phyloP scores from a whole-genome alignment of 768 basidiomycete genomes.

The Pholiota conissans region DNA sequence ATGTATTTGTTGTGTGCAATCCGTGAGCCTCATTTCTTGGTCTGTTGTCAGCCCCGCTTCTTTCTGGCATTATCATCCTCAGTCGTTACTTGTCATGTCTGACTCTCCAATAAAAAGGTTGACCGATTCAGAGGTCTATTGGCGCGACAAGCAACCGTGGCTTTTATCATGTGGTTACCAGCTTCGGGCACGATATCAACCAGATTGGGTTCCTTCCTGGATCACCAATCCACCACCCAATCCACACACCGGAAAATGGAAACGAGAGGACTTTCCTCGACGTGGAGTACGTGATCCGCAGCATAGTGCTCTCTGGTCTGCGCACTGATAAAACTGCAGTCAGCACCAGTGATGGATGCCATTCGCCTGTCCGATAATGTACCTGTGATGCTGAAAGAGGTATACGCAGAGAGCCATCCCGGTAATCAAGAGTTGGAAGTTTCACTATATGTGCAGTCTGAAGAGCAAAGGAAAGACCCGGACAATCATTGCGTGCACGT shows the following conservation, averaged over 20 bases:
- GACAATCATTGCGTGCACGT: constrained; percentile 16
- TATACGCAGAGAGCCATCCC: background rate
- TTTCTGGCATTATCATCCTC: too few relatives aligned
- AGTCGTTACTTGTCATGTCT: too few relatives aligned
- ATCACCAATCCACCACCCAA: background rate
- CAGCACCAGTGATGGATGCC: constrained; percentile 15
- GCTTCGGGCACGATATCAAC: constrained; percentile 18
- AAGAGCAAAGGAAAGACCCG: constrained; percentile 6
- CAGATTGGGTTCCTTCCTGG: constrained; percentile 21
- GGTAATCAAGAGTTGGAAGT: constrained; percentile 9
- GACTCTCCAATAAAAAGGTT: too few relatives aligned
- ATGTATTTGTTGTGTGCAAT: too few relatives aligned
- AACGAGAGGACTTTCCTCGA: background rate
- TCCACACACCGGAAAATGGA: background rate
- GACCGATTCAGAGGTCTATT: background rate
- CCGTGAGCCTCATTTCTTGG: too few relatives aligned
- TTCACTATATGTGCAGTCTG: constrained; percentile 6
- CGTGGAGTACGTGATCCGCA: background rate
- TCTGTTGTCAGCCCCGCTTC: too few relatives aligned
- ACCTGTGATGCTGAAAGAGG: constrained; percentile 18
- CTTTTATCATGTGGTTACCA: constrained; percentile 8
- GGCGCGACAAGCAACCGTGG: background rate
- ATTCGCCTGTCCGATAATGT: constrained; percentile 7
- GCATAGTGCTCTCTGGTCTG: background rate
- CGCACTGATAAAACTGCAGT: background rate